Evolutionary conservation across 1,139 yeast genomes (phyloP).

Genomic region (Citeromyces hawaiiensis): DNA sequence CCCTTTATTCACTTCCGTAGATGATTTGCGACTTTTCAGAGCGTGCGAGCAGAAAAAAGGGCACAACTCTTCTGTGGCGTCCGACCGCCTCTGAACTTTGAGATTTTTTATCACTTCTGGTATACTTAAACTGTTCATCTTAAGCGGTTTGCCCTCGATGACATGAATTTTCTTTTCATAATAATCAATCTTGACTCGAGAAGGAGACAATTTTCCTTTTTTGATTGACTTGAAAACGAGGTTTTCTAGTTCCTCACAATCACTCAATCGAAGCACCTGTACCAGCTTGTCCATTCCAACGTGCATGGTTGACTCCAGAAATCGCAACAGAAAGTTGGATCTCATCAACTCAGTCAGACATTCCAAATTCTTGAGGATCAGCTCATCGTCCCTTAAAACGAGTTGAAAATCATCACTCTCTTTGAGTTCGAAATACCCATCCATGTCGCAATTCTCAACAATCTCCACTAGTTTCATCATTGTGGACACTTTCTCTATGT

Average conservation of each 20-base stretch:
- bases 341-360: not conserved
- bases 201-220: not conserved
- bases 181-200: not conserved
- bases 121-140: not conserved
- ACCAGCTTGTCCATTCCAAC: not conserved
- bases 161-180: not conserved
- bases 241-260: not conserved
- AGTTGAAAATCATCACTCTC: not conserved
- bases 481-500: constrained; percentile 6
- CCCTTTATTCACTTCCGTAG: not conserved
- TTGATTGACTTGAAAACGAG: not conserved
- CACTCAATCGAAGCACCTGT: not conserved
- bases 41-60: not conserved
- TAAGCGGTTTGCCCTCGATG: not conserved
- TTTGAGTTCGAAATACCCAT: not conserved
- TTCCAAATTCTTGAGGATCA: not conserved
- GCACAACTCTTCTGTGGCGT: not conserved
- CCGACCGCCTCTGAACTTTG: not conserved
- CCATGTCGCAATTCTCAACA: not conserved
- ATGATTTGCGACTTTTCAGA: not conserved
- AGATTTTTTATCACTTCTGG: not conserved
- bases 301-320: not conserved
- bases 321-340: not conserved
- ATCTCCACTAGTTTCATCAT: not conserved
- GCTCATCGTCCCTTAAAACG: not conserved